Evolutionary conservation across 2,329 filamentous ascomycete species (phyloP).

Genomic region (Microdochium trichocladiopsis): DNA sequence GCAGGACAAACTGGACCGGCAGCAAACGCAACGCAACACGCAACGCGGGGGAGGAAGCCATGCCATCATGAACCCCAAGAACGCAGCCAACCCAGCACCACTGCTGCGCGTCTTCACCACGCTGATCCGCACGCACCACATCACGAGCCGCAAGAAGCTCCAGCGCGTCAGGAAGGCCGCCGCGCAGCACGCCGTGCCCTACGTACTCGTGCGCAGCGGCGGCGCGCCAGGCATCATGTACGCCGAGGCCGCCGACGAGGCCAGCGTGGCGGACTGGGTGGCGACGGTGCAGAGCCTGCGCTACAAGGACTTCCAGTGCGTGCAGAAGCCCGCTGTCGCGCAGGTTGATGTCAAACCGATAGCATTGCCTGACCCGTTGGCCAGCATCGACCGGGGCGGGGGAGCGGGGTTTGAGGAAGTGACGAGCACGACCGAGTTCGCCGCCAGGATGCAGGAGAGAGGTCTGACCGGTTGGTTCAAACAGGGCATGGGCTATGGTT

Average conservation of each 20-base stretch:
- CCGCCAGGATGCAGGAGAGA: slow-evolving; percentile 48
- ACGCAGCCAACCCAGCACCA: background rate
- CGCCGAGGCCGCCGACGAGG: slow-evolving; percentile 52
- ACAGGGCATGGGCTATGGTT: slow-evolving; percentile 53
- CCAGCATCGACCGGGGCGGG: background rate
- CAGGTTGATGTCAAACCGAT: background rate
- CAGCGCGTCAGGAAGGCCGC: slow-evolving; percentile 54
- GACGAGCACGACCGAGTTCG: slow-evolving; percentile 58
- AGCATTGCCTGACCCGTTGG: background rate
- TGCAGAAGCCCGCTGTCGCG: slow-evolving; percentile 33
- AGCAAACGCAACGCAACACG: no score
- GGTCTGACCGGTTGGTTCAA: slow-evolving; percentile 61
- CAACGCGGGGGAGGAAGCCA: no score
- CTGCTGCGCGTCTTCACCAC: slow-evolving; percentile 31
- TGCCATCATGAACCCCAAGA: no score
- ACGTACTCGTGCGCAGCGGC: slow-evolving; percentile 59
- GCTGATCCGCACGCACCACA: slow-evolving; percentile 73
- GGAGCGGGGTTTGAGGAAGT: slow-evolving; percentile 44
- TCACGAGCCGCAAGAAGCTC: slow-evolving; percentile 71
- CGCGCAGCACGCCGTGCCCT: slow-evolving; percentile 51
- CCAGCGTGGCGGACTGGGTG: slow-evolving; percentile 56
- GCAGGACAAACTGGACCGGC: no score
- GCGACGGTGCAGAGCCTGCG: slow-evolving; percentile 54
- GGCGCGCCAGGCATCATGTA: slow-evolving; percentile 74
- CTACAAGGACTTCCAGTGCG: slow-evolving; percentile 68